Base-by-base conservation (phyloP, 2,329 filamentous ascomycete species). In the Paraphaeosphaeria sporulosa region DNA sequence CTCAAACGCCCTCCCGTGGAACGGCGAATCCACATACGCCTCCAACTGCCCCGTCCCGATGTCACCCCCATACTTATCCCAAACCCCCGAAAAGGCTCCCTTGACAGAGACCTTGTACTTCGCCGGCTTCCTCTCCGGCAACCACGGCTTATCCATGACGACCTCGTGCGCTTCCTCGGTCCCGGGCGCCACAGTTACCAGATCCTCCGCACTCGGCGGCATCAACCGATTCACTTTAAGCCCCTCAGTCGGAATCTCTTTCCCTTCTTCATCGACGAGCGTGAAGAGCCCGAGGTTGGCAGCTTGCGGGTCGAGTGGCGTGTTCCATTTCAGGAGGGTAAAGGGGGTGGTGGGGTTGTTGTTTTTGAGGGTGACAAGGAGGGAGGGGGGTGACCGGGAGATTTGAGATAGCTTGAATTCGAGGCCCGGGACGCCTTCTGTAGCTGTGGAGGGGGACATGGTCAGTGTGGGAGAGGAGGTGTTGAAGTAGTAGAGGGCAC, bases 311-410 rank as follows among this genome's bases (percentile, higher is more conserved):
- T 81, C 79, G 44, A 81, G 66, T 5, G 79, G 79, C 1, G 78
- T 78, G 49, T 75, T 71, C 79, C 79, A 81, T 63, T 71, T 76
- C 25, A 78, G 65, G 8, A 81, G 53, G 0, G 79, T 78, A 58
- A 77, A 74, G 1, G 76, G 64, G 2, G 71, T 71, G 9, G 68
- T 62, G 1, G 73, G 70, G 46, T 71, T 70, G 42, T 66, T 70
- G 57, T 81, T 81, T 10, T 73, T 72, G 50, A 80, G 64, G 0
- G 73, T 77, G 23, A 80, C 70, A 15, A 73, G 68, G 13, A 80
- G 51, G 0, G 72, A 71, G 9, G 74, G 72, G 1, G 76, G 76
- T 17, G 62, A 64, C 8, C 62, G 66, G 9, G 71, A 72, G 9
- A 66, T 68, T 54, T 78, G 75, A 2, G 66, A 63, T 15, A 76